Base-by-base conservation (phyloP, 2,329 filamentous ascomycete genomes). In the Monilinia fructigena region DNA sequence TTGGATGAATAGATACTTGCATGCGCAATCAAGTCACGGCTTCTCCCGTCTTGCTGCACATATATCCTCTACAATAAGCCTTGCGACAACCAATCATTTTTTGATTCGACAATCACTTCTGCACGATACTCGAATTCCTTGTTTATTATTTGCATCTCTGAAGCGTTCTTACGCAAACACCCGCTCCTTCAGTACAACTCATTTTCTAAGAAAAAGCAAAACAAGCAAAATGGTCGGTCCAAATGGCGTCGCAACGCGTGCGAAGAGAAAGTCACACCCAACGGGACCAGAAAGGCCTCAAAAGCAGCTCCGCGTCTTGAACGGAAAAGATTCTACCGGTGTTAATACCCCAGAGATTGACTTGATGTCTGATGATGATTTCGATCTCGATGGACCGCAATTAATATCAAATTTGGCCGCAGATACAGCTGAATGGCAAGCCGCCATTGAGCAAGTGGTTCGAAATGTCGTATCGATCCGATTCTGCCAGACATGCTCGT, bases 381-480 rank as follows among this genome's bases (percentile, higher is more conserved):
- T 72, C 56, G 77, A 79, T 59, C 67, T 74, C 31, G 81, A 80
- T 60, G 71, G 77, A 18, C 76, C 70, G 54, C 68, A 76, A 73
- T 67, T 76, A 67, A 11, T 80, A 66, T 77, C 80, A 68, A 77
- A 78, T 67, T 75, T 83, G 72, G 38, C 47, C 26, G 81, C 75
- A 64, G 81, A 81, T 70, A 91, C 89, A 3, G 88, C 88, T 31
- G 93, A 96, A 80, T 99, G 95, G 95, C 94, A 98, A 79, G 90
- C 89, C 61, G 97, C 93, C 0, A 96, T 98, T 68, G 93, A 97
- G 78, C 89, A 88, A 69, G 95, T 99, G 3, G 93, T 99, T 64
- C 89, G 90, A 76, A 97, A 93, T 73, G 95, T 98, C 23, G 95
- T 99, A 60, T 97, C 94, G n/a, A 98, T 99, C 74, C 91, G 96